Conservation (phyloP, 768 basidiomycete species). For the Leccinum disarticulatum region DNA sequence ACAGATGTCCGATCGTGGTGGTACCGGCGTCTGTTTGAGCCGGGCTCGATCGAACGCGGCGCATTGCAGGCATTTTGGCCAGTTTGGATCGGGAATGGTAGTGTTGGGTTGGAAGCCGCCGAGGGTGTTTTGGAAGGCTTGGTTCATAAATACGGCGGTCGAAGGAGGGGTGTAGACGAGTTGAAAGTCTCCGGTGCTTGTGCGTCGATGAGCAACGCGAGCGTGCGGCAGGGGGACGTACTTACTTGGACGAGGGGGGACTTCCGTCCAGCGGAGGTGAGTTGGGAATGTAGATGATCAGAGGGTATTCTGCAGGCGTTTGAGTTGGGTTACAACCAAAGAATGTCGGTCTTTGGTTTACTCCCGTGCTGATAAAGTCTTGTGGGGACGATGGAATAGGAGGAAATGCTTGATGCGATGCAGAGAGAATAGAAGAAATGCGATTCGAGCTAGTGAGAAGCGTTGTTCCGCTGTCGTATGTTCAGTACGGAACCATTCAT, state of each 20-base stretch:
- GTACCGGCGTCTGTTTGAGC: constrained; percentile 35
- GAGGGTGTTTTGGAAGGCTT: constrained; percentile 54
- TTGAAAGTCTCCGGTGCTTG: constrained; percentile 56
- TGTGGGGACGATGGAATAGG: constrained; percentile 54
- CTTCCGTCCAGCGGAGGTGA: constrained; percentile 66
- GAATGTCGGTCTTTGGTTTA: constrained; percentile 71
- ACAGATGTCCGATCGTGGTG: constrained; percentile 45
- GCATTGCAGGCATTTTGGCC: constrained; percentile 59
- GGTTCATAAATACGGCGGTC: constrained; percentile 57
- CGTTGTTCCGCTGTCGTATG: constrained; percentile 48
- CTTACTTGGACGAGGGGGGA: constrained; percentile 63
- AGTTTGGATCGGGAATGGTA: constrained; percentile 53
- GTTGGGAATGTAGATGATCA: constrained; percentile 77
- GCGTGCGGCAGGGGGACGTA: constrained; percentile 1
- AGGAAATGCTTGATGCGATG: constrained; percentile 62
- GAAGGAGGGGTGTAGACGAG: constrained; percentile 59
- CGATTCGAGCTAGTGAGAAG: constrained; percentile 45
- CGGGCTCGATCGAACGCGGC: constrained; percentile 60
- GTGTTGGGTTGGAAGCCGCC: constrained; percentile 62
- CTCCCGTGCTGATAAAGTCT: constrained; percentile 56
- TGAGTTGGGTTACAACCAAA: constrained; percentile 69
- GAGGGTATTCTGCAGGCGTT: constrained; percentile 54
- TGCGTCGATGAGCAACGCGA: background rate
- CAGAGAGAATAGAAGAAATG: constrained; percentile 42
- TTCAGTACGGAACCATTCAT: background rate